Evolutionary conservation across 495 filamentous ascomycete genomes (phyloP).

Genomic region (Paragyromitra xinjiangensis): DNA sequence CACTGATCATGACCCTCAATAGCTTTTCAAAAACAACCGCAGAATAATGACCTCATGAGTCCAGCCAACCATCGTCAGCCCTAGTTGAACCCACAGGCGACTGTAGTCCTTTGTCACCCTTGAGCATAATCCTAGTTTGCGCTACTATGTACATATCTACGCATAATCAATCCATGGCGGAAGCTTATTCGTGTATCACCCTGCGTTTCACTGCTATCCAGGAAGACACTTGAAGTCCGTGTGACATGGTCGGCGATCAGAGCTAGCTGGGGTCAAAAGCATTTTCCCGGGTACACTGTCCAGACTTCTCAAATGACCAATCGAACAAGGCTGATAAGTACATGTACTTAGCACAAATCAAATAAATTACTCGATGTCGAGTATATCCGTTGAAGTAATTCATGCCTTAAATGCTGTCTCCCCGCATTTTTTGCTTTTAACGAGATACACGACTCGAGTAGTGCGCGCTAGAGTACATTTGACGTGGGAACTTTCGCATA

Average conservation of each 20-base stretch:
- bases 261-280: neutral
- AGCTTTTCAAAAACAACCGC: neutral
- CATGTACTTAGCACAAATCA: neutral
- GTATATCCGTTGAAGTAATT: neutral
- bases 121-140: neutral
- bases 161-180: neutral
- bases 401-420: conserved; percentile 6
- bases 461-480: neutral
- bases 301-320: conserved; percentile 1
- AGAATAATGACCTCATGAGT: neutral
- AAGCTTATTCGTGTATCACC: conserved; percentile 11
- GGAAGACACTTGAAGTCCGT: neutral
- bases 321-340: neutral
- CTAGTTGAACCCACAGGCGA: neutral
- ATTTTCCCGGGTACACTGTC: neutral
- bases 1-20: neutral
- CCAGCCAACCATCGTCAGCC: neutral
- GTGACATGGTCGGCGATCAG: neutral
- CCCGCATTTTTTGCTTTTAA: conserved; percentile 13
- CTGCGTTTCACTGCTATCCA: conserved; percentile 9
- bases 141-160: neutral
- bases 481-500: conserved; percentile 8
- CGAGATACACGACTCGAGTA: neutral
- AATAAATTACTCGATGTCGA: conserved; percentile 8
- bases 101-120: neutral